Evolutionary conservation across 2,329 filamentous ascomycete genomes (phyloP).

Genomic region (Paecilomyces sp.): DNA sequence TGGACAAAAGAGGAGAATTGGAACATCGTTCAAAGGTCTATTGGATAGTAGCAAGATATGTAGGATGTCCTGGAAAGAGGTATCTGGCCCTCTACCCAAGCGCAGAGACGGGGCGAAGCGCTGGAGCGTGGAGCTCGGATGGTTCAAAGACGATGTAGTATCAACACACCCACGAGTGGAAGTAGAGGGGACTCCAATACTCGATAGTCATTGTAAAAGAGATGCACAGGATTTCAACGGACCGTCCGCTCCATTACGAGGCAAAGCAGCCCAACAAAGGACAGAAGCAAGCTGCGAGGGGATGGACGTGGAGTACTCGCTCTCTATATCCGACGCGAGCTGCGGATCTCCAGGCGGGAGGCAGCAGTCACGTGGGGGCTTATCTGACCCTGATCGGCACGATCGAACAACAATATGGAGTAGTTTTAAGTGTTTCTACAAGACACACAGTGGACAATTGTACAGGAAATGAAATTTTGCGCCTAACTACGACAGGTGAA

Average conservation of each 20-base stretch:
- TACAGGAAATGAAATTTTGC: neutral
- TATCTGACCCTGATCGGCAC: neutral
- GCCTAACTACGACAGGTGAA: neutral
- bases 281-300: neutral
- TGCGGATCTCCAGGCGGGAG: neutral
- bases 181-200: conserved; percentile 4
- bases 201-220: conserved; percentile 21
- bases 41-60: neutral
- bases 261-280: neutral
- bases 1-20: conserved; percentile 77
- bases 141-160: conserved; percentile 8
- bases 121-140: conserved; percentile 12
- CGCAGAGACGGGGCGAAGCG: conserved; percentile 15
- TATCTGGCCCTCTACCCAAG: neutral
- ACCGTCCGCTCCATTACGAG: neutral
- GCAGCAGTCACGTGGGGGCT: neutral
- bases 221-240: conserved; percentile 11
- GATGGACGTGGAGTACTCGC: neutral
- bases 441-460: neutral
- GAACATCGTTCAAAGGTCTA: conserved; percentile 41
- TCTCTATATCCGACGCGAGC: neutral
- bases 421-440: neutral
- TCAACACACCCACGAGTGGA: conserved; percentile 14
- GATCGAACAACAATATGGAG: neutral
- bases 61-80: neutral